Evolutionary conservation across 768 basidiomycete species (phyloP).

Genomic region (Lepiota brunneoincarnata): DNA sequence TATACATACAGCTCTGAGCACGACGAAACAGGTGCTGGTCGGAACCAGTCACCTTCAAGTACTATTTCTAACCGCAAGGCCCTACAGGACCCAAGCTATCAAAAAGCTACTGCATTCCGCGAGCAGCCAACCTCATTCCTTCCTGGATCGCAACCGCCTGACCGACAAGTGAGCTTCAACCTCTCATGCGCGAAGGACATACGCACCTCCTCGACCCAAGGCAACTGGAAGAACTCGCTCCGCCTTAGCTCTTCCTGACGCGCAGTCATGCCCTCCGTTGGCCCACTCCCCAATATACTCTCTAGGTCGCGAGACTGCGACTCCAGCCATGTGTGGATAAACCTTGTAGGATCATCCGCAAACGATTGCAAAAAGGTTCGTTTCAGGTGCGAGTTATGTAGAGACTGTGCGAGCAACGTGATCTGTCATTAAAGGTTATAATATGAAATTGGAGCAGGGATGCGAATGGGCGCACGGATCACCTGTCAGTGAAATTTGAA

Average conservation of each 20-base stretch:
- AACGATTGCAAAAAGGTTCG: conserved; percentile 84
- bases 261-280: conserved; percentile 73
- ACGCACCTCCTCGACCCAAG: conserved; percentile 81
- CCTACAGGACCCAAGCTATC: neutral
- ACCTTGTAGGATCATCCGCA: conserved; percentile 70
- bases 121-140: conserved; percentile 64
- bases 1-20: too few relatives aligned
- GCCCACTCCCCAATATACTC: conserved; percentile 84
- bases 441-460: neutral
- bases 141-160: conserved; percentile 80
- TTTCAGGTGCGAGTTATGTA: conserved; percentile 86
- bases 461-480: neutral
- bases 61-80: neutral
- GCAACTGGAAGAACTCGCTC: conserved; percentile 88
- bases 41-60: too few relatives aligned
- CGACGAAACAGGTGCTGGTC: too few relatives aligned
- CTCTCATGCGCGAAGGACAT: neutral
- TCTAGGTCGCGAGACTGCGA: conserved; percentile 92
- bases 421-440: conserved; percentile 44
- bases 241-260: conserved; percentile 86
- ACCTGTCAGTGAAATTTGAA: neutral
- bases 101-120: conserved; percentile 29
- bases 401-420: conserved; percentile 76
- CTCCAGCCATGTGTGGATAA: conserved; percentile 89
- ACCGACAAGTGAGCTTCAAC: conserved; percentile 1